Percentiles rank a stretch among this genome's conserved stretches.
Evolutionary conservation across 495 filamentous ascomycete species (phyloP).

Genomic region (Staphylotrichum tortipilum): DNA sequence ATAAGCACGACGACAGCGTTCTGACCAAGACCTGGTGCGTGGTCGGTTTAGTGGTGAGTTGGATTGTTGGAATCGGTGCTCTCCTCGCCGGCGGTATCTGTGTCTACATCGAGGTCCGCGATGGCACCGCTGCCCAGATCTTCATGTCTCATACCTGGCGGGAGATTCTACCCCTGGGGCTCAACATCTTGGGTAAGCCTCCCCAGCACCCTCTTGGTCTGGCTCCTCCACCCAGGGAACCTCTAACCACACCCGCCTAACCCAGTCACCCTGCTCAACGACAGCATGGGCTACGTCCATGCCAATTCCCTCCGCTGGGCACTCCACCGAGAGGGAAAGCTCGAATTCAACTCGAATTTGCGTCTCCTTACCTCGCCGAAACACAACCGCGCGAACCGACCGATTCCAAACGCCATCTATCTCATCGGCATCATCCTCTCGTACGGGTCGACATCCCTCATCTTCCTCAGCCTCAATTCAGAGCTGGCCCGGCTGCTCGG

Average conservation of each 20-base stretch:
- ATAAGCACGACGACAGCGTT: constrained; percentile 14
- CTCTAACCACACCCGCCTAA: background rate
- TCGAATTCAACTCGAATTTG: constrained; percentile 38
- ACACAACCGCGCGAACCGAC: constrained; percentile 18
- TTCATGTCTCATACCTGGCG: constrained; percentile 15
- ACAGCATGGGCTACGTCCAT: constrained; percentile 35
- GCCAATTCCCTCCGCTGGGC: constrained; percentile 35
- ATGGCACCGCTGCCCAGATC: constrained; percentile 12
- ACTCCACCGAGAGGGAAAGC: constrained; percentile 31
- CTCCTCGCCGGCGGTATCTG: constrained; percentile 14
- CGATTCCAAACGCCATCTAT: constrained; percentile 24
- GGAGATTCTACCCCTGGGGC: constrained; percentile 17
- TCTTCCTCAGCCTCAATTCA: constrained; percentile 28
- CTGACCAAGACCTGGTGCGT: constrained; percentile 13
- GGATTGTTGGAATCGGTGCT: constrained; percentile 13
- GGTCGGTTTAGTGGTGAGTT: constrained; percentile 14
- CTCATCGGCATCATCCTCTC: constrained; percentile 25
- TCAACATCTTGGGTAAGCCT: constrained; percentile 24
- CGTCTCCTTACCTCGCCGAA: constrained; percentile 29
- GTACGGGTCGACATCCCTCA: constrained; percentile 32
- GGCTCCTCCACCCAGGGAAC: background rate
- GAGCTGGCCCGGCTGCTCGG: constrained; percentile 14
- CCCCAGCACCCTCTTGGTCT: background rate
- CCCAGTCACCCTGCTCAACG: constrained; percentile 29
- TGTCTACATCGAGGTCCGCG: constrained; percentile 10